Evolutionary conservation across 129 eudicot species (phyloP).

Genomic region (Mikania micrantha): DNA sequence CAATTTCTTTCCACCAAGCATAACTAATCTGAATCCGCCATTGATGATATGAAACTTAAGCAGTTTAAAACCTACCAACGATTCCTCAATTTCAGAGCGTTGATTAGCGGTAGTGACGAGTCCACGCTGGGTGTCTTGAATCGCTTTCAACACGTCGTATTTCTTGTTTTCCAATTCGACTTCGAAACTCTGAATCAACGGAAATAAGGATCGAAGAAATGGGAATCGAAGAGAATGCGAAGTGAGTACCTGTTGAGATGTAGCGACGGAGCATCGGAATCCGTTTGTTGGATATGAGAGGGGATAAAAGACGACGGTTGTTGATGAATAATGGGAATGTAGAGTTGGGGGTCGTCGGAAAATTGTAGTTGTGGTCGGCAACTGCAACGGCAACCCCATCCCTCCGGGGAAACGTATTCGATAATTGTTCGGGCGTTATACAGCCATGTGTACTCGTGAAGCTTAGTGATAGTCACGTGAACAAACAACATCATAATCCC

Average conservation of each 20-base stretch:
- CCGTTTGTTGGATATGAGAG: not conserved
- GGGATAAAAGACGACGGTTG: not conserved
- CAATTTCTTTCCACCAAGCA: not conserved
- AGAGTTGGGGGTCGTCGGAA: constrained; percentile 15
- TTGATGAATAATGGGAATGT: not conserved
- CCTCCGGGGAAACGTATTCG: constrained; percentile 17
- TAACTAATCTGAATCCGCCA: constrained; percentile 4
- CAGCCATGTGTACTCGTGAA: too few species aligned
- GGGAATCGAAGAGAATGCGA: not conserved
- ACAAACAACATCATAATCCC: too few species aligned
- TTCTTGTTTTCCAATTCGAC: constrained; percentile 48
- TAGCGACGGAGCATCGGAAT: constrained; percentile 19
- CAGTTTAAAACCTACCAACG: constrained; percentile 36
- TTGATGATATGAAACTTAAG: not conserved
- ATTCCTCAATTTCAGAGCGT: constrained; percentile 78
- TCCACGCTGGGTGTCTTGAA: constrained; percentile 77
- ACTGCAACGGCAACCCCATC: constrained; percentile 11
- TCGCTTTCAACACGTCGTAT: constrained; percentile 51
- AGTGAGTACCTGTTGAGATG: constrained; percentile 17
- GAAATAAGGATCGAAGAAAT: not conserved
- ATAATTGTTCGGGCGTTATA: too few species aligned
- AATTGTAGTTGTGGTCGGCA: constrained; percentile 7
- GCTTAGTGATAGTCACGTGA: too few species aligned
- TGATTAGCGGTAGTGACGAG: constrained; percentile 57
- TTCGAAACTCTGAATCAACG: constrained; percentile 15